Evolutionary conservation across 768 basidiomycete genomes (phyloP).

Genomic region (Candolleomyces eurysporus): DNA sequence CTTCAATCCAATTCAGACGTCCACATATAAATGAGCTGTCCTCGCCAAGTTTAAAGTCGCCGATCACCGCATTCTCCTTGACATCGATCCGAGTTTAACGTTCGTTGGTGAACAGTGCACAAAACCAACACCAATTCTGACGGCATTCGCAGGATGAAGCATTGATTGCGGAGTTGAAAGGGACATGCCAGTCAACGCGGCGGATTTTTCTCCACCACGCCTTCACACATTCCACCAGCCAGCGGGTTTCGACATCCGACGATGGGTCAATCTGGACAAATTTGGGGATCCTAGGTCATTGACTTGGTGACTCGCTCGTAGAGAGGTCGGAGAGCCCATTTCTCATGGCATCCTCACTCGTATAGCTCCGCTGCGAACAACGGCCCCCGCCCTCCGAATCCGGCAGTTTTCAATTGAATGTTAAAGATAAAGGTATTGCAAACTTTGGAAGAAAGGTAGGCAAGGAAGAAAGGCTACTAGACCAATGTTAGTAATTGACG

Average conservation of each 20-base stretch:
- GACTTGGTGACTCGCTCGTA: background rate
- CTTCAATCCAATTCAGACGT: constrained; percentile 3
- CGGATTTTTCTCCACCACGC: background rate
- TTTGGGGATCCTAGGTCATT: background rate
- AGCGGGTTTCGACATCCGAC: background rate
- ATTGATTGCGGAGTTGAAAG: constrained; percentile 3
- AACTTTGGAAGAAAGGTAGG: background rate
- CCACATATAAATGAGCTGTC: background rate
- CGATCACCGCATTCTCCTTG: constrained; percentile 1
- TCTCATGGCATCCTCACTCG: too few species aligned
- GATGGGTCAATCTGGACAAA: background rate
- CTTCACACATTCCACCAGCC: background rate
- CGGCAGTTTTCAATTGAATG: background rate
- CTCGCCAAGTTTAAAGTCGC: constrained; percentile 6
- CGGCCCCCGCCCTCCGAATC: too few species aligned
- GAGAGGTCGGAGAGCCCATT: background rate
- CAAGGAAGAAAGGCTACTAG: background rate
- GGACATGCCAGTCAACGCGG: background rate
- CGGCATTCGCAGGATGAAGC: too few species aligned
- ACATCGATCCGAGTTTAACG: constrained; percentile 3
- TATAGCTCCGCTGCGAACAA: too few species aligned
- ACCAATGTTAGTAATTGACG: background rate
- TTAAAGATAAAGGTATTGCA: background rate
- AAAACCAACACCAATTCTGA: too few species aligned
- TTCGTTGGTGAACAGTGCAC: too few species aligned